A percentile compares a stretch with the other conserved stretches of the same genome.
Conservation (phyloP, 148 eudicot species). For the Hydrangea macrophylla region DNA sequence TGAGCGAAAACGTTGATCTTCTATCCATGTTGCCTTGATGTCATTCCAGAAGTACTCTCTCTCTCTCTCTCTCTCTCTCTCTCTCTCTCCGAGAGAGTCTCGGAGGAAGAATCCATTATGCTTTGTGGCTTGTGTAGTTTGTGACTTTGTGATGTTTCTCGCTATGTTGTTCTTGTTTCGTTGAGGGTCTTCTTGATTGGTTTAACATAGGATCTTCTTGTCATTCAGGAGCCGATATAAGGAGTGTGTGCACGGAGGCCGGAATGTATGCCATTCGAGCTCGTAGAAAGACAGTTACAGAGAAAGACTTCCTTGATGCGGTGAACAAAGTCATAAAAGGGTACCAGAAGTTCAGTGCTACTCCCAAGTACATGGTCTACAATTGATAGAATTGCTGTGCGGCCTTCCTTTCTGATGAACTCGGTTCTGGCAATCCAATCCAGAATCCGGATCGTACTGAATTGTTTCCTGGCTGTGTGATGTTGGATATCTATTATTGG, state of each 20-base stretch:
- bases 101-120: neutral
- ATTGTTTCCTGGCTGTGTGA: neutral
- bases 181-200: neutral
- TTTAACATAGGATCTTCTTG: neutral
- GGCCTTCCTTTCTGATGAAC: neutral
- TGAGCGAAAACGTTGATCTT: too few relatives aligned
- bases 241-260: slow-evolving; percentile 96
- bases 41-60: too few relatives aligned
- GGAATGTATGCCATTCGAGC: slow-evolving; percentile 97
- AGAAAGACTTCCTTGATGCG: slow-evolving; percentile 93
- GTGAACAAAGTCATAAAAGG: slow-evolving; percentile 98
- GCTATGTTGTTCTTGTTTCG: neutral
- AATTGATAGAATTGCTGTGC: slow-evolving; percentile 35
- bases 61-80: too few relatives aligned
- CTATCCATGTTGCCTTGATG: too few relatives aligned
- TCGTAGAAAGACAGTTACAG: slow-evolving; percentile 84
- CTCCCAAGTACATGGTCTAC: slow-evolving; percentile 95
- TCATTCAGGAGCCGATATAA: slow-evolving; percentile 79
- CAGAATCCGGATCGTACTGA: neutral
- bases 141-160: neutral
- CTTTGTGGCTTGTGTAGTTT: neutral
- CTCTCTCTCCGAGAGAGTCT: too few relatives aligned
- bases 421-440: neutral
- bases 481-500: neutral
- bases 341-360: slow-evolving; percentile 95